Conservation (phyloP, 768 basidiomycete species). For the Mycena leptocephala region DNA sequence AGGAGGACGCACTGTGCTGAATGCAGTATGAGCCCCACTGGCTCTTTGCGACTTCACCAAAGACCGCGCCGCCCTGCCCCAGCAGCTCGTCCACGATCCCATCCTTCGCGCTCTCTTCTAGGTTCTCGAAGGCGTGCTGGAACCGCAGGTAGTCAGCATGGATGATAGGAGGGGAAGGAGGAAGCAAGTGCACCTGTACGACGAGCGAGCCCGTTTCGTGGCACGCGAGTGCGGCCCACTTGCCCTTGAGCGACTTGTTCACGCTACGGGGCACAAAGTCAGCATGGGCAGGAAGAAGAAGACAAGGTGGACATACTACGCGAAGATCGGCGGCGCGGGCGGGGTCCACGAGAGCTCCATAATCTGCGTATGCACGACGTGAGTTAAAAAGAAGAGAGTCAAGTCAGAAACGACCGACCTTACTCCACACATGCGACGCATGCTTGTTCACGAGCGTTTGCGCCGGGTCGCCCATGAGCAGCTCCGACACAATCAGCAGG, state of each 20-base stretch:
- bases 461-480: conserved; percentile 88
- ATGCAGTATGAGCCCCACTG: conserved; percentile 94
- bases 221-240: conserved; percentile 91
- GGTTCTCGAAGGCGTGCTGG: conserved; percentile 89
- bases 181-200: conserved; percentile 74
- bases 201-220: conserved; percentile 94
- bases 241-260: conserved; percentile 90
- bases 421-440: conserved; percentile 94
- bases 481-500: conserved; percentile 86
- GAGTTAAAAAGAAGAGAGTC: conserved; percentile 24
- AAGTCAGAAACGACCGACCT: conserved; percentile 61
- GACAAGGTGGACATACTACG: conserved; percentile 70
- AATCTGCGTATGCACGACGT: conserved; percentile 63
- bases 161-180: not conserved
- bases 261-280: conserved; percentile 64
- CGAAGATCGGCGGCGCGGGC: conserved; percentile 91
- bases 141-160: not conserved
- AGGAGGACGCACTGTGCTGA: conserved; percentile 78
- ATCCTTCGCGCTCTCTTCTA: conserved; percentile 88
- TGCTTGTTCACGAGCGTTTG: conserved; percentile 92
- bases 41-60: conserved; percentile 86
- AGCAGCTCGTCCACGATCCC: conserved; percentile 90
- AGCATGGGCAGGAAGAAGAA: conserved; percentile 46
- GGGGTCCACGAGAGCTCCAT: conserved; percentile 93
- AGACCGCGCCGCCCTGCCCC: conserved; percentile 77